Percentiles rank a stretch among this genome's conserved stretches.
These are phyloP conservation scores for Geoglossum glabrum DNA, from an alignment of 495 filamentous ascomycete species.

Conservation along the genomic window DNA sequence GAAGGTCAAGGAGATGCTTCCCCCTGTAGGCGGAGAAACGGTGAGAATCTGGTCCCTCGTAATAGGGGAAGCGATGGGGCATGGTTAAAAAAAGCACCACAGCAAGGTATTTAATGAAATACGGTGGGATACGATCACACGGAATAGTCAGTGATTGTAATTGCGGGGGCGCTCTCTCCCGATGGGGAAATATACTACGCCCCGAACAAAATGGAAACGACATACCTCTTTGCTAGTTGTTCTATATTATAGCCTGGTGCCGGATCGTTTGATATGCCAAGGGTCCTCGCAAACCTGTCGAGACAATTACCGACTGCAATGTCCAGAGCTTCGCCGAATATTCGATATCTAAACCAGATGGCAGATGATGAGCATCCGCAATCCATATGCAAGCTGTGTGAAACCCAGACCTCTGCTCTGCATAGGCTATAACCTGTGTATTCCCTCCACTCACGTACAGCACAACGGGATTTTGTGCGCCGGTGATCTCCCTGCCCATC, in stretches of 20 bases:
- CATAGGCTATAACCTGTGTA: slow-evolving; percentile 95
- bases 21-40: slow-evolving; percentile 10
- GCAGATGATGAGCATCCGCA: background rate
- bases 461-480: slow-evolving; percentile 79
- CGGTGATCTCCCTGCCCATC: slow-evolving; percentile 90
- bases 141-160: background rate
- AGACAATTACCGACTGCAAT: slow-evolving; percentile 97
- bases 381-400: background rate
- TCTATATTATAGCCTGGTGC: slow-evolving; percentile 97
- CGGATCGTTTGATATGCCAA: slow-evolving; percentile 84
- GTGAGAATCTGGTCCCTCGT: background rate
- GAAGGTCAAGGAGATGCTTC: slow-evolving; percentile 58
- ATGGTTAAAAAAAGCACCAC: background rate
- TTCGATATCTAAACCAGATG: slow-evolving; percentile 41
- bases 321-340: slow-evolving; percentile 93
- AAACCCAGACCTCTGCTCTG: slow-evolving; percentile 38
- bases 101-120: background rate
- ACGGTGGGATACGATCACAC: background rate
- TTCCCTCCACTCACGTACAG: slow-evolving; percentile 94
- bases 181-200: background rate
- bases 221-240: slow-evolving; percentile 59
- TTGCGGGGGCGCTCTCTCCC: background rate
- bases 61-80: background rate
- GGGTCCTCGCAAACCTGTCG: slow-evolving; percentile 80
- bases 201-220: background rate